A percentile compares a stretch with the other conserved stretches of the same genome.
Conservation (phyloP, 2,329 filamentous ascomycete species). For the Microthyrium microscopicum region DNA sequence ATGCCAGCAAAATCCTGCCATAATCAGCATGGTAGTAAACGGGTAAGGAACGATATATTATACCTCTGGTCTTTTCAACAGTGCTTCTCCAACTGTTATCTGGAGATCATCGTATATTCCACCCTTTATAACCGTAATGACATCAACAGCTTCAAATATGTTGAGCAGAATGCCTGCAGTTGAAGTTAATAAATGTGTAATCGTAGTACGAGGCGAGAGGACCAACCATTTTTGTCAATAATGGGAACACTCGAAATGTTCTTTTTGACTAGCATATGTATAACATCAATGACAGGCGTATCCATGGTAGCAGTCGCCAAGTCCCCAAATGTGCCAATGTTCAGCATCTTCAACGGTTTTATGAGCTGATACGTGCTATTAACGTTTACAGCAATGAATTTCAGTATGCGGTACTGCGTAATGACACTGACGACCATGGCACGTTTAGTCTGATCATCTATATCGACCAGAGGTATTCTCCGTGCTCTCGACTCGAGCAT, state of each 20-base stretch:
- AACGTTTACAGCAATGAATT: slow-evolving; percentile 94
- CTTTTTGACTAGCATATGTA: slow-evolving; percentile 78
- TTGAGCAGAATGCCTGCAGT: slow-evolving; percentile 61
- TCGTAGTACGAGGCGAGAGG: background rate
- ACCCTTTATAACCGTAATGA: slow-evolving; percentile 89
- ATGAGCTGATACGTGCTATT: slow-evolving; percentile 75
- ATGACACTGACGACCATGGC: slow-evolving; percentile 93
- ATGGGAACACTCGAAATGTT: slow-evolving; percentile 95
- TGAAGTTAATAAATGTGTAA: background rate
- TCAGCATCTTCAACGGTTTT: slow-evolving; percentile 64
- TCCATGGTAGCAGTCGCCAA: slow-evolving; percentile 76
- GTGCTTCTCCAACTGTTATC: slow-evolving; percentile 71
- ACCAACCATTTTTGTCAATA: slow-evolving; percentile 53
- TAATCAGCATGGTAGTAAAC: slow-evolving; percentile 11
- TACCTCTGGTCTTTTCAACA: slow-evolving; percentile 68
- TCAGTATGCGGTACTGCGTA: slow-evolving; percentile 94
- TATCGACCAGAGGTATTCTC: slow-evolving; percentile 82
- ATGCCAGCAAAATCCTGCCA: slow-evolving; percentile 84
- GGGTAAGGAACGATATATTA: slow-evolving; percentile 1
- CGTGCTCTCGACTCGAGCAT: slow-evolving; percentile 91
- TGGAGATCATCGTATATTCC: slow-evolving; percentile 83
- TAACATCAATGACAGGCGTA: slow-evolving; percentile 82
- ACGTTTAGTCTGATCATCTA: slow-evolving; percentile 82
- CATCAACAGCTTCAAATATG: slow-evolving; percentile 94
- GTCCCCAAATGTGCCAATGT: slow-evolving; percentile 67